Conservation (phyloP, 352 stramenopile genomes). For the Phytophthora boehmeriae region DNA sequence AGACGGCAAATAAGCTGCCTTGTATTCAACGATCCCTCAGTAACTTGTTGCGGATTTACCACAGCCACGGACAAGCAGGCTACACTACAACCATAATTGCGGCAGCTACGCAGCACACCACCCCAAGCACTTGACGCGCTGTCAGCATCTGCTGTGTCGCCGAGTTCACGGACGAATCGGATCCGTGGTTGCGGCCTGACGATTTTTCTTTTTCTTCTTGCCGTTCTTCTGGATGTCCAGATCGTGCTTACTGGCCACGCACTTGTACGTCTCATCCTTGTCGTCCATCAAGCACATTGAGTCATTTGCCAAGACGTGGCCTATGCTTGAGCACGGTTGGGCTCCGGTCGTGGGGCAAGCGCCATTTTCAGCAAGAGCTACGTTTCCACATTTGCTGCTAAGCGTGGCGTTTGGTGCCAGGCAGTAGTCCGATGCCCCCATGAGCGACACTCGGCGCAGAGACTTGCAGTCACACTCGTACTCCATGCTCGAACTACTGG, state of each 20-base stretch:
- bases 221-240: slow-evolving; percentile 67
- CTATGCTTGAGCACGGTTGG: slow-evolving; percentile 61
- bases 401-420: slow-evolving; percentile 45
- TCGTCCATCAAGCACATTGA: slow-evolving; percentile 64
- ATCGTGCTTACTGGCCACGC: slow-evolving; percentile 67
- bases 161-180: slow-evolving; percentile 23
- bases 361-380: slow-evolving; percentile 49
- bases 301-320: slow-evolving; percentile 66
- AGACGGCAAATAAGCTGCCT: no score
- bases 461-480: slow-evolving; percentile 54
- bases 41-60: neutral
- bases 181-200: slow-evolving; percentile 13
- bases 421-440: slow-evolving; percentile 78
- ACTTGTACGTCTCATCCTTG: slow-evolving; percentile 75
- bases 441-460: slow-evolving; percentile 62
- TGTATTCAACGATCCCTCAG: no score
- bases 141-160: slow-evolving; percentile 8
- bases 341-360: slow-evolving; percentile 58
- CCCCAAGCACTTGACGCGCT: slow-evolving; percentile 22
- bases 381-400: slow-evolving; percentile 74
- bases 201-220: slow-evolving; percentile 52
- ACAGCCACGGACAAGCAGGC: slow-evolving; percentile 1
- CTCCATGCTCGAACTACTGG: slow-evolving; percentile 34
- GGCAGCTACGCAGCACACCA: slow-evolving; percentile 27
- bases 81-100: slow-evolving; percentile 35